Evolutionary conservation across 768 basidiomycete genomes (phyloP).

Genomic region (Calocera viscosa): DNA sequence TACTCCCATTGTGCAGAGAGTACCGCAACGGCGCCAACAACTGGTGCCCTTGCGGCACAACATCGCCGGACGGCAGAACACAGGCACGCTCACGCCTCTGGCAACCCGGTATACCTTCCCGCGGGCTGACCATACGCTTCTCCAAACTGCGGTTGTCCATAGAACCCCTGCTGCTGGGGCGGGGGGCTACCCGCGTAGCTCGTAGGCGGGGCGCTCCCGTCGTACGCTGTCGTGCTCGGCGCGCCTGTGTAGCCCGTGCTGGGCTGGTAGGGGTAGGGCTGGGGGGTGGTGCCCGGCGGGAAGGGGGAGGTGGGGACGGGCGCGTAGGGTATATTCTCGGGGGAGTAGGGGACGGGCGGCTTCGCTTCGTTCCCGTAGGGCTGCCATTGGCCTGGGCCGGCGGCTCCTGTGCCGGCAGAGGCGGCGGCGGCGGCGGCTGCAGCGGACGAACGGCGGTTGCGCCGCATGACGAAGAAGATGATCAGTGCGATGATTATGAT

Average conservation of each 20-base stretch:
- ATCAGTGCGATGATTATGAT: constrained; percentile 23
- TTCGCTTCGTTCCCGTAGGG: background rate
- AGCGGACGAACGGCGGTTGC: background rate
- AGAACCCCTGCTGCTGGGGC: background rate
- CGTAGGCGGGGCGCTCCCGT: background rate
- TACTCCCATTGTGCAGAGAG: no score
- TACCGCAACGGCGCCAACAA: no score
- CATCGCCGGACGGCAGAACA: no score
- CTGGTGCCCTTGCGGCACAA: no score
- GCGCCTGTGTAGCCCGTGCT: background rate
- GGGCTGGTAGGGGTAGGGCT: background rate
- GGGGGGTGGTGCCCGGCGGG: background rate
- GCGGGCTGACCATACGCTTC: background rate
- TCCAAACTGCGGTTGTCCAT: background rate
- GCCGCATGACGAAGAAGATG: constrained; percentile 24
- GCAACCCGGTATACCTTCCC: constrained; percentile 1
- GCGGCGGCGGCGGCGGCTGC: background rate
- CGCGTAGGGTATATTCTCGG: background rate
- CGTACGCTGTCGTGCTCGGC: background rate
- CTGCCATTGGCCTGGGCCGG: background rate
- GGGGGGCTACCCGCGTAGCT: background rate
- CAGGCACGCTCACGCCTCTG: background rate
- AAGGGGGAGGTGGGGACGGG: background rate
- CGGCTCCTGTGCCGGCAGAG: background rate
- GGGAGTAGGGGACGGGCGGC: background rate